Percentiles rank a stretch among this genome's conserved stretches.
Evolutionary conservation across 2,329 filamentous ascomycete genomes (phyloP).

Genomic region (Calonectria pauciramosa): DNA sequence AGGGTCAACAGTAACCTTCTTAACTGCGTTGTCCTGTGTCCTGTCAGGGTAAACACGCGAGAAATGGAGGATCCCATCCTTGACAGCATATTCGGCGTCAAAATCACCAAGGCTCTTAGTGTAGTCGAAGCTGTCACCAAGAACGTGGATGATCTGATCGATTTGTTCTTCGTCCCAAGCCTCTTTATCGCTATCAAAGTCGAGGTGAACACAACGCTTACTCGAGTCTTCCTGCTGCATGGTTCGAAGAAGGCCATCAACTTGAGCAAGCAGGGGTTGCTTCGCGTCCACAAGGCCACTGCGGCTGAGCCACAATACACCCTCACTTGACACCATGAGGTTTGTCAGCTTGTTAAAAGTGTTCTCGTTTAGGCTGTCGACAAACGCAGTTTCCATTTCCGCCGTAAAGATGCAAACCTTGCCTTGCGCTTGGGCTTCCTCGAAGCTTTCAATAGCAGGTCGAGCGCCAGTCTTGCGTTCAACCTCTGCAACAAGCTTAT

Average conservation of each 20-base stretch:
- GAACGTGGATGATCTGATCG: neutral
- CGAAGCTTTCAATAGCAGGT: neutral
- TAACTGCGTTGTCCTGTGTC: neutral
- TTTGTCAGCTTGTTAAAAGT: neutral
- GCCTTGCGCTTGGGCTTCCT: neutral
- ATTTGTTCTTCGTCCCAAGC: neutral
- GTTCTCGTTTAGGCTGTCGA: neutral
- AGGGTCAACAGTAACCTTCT: neutral
- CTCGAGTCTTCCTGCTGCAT: neutral
- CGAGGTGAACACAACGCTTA: neutral
- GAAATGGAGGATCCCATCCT: neutral
- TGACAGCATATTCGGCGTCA: neutral
- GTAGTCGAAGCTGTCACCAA: neutral
- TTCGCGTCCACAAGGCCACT: neutral
- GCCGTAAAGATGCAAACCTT: slow-evolving; percentile 1
- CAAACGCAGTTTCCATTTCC: neutral
- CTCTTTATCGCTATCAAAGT: neutral
- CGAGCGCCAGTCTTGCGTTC: neutral
- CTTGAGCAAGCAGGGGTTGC: neutral
- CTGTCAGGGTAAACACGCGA: neutral
- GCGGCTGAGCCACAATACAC: neutral
- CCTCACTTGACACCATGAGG: neutral
- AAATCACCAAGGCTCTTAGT: neutral
- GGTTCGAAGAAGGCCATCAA: neutral
- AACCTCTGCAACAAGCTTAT: neutral